Base-by-base conservation (phyloP, 2,329 filamentous ascomycete genomes). In the Alternaria burnsii region DNA sequence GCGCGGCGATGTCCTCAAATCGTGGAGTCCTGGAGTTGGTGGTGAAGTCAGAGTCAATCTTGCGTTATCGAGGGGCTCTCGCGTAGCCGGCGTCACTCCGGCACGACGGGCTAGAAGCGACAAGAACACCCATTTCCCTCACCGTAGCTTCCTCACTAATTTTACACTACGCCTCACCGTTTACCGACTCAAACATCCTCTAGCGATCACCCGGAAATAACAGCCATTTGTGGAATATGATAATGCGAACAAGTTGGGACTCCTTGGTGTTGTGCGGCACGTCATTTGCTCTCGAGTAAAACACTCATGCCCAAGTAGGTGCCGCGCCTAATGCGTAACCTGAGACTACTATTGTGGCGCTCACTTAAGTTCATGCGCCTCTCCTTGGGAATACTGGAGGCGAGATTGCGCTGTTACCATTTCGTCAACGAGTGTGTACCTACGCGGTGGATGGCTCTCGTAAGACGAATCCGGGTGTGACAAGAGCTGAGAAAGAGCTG, bases 321-420 rank as follows among this genome's bases (percentile, higher is more conserved):
- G 52, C 46, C 58, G 52, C 52, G 43, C 47, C 43, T 57, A 59
- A 62, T 62, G 62, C 65, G 52, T 43, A 34, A 52, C 52, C 36
- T 53, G 46, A 52, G 36, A 59, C 44, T 58, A 52, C 54, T 50
- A 52, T 42, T 18, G 58, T 68, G 61, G 65, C 65, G 64, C 60
- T 55, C 55, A 60, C 59, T 66, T 65, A 55, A 55, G 58, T 43
- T 52, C 56, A 55, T 55, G 58, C 53, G 52, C 51, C 51, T 46
- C 59, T 61, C 46, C 57, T 61, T 42, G 47, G 46, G 46, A 36
- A 50, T 48, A 28, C 54, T 26, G 11, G 34, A 59, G 58, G 67
- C 66, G 68, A 71, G 51, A 71, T 71, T 68, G 53, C 55, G 46
- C 46, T 43, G 32, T 46, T 8, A 28, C 12, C 41, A 24, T 36